A percentile compares a stretch with the other conserved stretches of the same genome.
Evolutionary conservation across 2,329 filamentous ascomycete species (phyloP).

Genomic region (Neodidymelliopsis sp.): DNA sequence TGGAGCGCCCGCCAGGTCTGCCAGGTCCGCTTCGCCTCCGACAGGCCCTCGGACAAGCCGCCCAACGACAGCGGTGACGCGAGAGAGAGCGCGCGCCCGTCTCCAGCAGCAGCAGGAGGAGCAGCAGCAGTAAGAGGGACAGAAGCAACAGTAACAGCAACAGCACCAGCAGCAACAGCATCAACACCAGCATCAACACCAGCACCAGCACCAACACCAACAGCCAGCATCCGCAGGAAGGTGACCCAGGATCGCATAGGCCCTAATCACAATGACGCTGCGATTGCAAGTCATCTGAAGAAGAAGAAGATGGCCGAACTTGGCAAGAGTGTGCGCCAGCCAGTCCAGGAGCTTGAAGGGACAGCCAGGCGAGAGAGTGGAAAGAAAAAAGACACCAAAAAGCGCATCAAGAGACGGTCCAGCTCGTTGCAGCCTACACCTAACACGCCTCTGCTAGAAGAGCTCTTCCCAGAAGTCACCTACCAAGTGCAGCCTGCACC

Average conservation of each 20-base stretch:
- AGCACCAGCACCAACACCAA: background rate
- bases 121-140: too few species aligned
- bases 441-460: conserved; percentile 56
- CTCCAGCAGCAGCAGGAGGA: too few species aligned
- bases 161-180: too few species aligned
- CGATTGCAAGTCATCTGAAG: background rate
- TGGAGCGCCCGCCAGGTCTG: conserved; percentile 48
- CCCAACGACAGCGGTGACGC: conserved; percentile 21
- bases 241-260: too few species aligned
- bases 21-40: conserved; percentile 43
- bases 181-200: too few species aligned
- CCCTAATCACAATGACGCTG: too few species aligned
- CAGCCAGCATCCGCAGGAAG: too few species aligned
- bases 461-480: conserved; percentile 62
- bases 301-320: background rate
- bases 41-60: conserved; percentile 24
- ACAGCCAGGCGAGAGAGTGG: background rate
- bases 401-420: too few species aligned
- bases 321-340: background rate
- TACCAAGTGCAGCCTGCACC: conserved; percentile 26
- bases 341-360: too few species aligned
- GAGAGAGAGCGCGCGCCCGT: conserved; percentile 6
- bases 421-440: too few species aligned
- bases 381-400: too few species aligned
- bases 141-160: too few species aligned